Conservation (phyloP, 2,329 filamentous ascomycete genomes). For the Ascocoryne sarcoides region DNA sequence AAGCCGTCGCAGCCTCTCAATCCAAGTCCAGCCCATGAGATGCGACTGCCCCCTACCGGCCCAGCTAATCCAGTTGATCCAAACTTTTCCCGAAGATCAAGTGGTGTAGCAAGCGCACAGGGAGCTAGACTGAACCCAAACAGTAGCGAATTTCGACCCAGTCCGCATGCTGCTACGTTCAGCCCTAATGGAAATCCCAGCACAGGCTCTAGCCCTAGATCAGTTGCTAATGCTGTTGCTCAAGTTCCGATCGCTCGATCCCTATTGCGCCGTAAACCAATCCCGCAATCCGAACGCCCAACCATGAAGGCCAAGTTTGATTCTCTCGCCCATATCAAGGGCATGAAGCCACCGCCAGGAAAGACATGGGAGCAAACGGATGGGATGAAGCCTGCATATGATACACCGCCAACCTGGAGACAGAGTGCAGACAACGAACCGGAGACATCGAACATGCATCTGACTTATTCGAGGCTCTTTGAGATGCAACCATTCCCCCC, state of each 20-base stretch:
- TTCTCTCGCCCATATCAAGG: conserved; percentile 50
- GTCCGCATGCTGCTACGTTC: conserved; percentile 71
- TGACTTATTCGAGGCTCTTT: conserved; percentile 72
- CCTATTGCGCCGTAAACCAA: conserved; percentile 62
- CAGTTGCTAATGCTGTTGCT: conserved; percentile 34
- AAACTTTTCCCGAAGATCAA: conserved; percentile 45
- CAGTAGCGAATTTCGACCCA: conserved; percentile 76
- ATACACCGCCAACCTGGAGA: conserved; percentile 80
- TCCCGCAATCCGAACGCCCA: conserved; percentile 46
- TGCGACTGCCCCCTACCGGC: conserved; percentile 64
- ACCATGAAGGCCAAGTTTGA: conserved; percentile 49
- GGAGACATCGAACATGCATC: conserved; percentile 51
- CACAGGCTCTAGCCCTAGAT: conserved; percentile 62
- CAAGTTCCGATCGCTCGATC: conserved; percentile 35
- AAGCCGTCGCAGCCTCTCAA: conserved; percentile 18
- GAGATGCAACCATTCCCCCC: conserved; percentile 53
- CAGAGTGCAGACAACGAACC: conserved; percentile 60
- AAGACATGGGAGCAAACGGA: conserved; percentile 62
- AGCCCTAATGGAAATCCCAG: conserved; percentile 58
- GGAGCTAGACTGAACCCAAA: conserved; percentile 54
- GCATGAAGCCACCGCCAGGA: conserved; percentile 42
- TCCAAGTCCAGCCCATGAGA: conserved; percentile 38
- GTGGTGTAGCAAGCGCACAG: conserved; percentile 42
- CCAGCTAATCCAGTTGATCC: conserved; percentile 51
- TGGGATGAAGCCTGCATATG: conserved; percentile 76